Conservation (phyloP, 73 alveolate species). For the Stentor coeruleus region DNA sequence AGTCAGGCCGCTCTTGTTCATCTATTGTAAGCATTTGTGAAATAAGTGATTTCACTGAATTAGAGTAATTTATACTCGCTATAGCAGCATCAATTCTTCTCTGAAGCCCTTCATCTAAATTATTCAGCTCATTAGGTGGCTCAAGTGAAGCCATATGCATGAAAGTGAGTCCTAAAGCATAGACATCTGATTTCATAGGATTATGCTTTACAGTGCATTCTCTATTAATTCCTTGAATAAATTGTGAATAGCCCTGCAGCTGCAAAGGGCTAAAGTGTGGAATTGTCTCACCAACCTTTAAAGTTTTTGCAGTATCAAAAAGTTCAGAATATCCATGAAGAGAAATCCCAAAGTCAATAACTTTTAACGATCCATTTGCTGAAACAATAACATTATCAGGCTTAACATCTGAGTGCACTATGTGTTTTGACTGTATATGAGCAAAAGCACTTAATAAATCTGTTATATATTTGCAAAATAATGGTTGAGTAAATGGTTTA, state of each 20-base stretch:
- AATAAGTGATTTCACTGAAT: not conserved
- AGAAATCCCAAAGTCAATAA: slow-evolving; percentile 13
- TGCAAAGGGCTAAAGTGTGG: slow-evolving; percentile 18
- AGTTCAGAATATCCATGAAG: not conserved
- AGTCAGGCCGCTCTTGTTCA: slow-evolving; percentile 17
- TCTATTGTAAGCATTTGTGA: slow-evolving; percentile 1
- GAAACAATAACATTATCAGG: not conserved
- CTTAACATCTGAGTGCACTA: slow-evolving; percentile 7
- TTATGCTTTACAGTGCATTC: not conserved
- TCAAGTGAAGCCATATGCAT: not conserved
- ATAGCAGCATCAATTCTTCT: not conserved
- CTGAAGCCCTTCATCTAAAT: not conserved
- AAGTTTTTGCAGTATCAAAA: not conserved
- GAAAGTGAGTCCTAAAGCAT: slow-evolving; percentile 10
- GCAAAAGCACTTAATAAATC: not conserved
- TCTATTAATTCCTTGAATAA: not conserved
- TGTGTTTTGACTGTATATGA: not conserved
- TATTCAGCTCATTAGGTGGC: not conserved
- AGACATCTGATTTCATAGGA: slow-evolving; percentile 13
- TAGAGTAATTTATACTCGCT: not conserved
- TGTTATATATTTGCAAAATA: not conserved
- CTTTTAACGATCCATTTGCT: not conserved
- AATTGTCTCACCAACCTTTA: slow-evolving; percentile 7
- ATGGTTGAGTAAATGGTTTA: not conserved
- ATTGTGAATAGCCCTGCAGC: not conserved